A percentile compares a stretch with the other conserved stretches of the same genome.
phyloP scores from a whole-genome alignment of 2,329 filamentous ascomycete genomes.

The Emmonsia crescens region DNA sequence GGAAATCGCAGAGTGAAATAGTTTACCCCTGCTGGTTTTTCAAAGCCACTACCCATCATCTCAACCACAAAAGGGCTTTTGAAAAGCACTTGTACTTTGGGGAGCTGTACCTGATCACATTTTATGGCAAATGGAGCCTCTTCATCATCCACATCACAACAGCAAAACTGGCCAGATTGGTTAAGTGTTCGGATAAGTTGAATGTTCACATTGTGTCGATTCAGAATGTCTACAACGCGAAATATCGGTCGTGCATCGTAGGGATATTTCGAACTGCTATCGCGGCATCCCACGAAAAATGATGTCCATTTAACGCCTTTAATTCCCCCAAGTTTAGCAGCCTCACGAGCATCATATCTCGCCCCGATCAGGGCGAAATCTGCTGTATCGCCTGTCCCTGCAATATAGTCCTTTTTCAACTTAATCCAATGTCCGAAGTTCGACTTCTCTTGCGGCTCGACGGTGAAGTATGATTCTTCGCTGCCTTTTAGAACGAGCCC shows the following conservation, averaged over 20 bases:
- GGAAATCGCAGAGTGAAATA: constrained; percentile 72
- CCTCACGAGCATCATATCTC: constrained; percentile 55
- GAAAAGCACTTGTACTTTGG: constrained; percentile 44
- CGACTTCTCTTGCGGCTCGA: constrained; percentile 27
- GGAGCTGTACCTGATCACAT: constrained; percentile 32
- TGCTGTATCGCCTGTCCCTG: constrained; percentile 65
- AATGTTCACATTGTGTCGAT: constrained; percentile 38
- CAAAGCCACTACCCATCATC: constrained; percentile 67
- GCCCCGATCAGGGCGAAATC: constrained; percentile 75
- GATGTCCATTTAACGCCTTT: constrained; percentile 60
- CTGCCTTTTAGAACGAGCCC: constrained; percentile 69
- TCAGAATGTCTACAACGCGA: constrained; percentile 54
- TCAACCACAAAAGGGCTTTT: constrained; percentile 65
- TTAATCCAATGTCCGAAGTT: constrained; percentile 55
- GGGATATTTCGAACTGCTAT: constrained; percentile 52
- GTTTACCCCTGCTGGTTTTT: constrained; percentile 55
- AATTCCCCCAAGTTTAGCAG: constrained; percentile 41
- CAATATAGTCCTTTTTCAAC: constrained; percentile 77
- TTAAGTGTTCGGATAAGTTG: constrained; percentile 43
- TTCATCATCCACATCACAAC: constrained; percentile 25
- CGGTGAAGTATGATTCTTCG: constrained; percentile 64
- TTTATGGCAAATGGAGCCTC: constrained; percentile 35
- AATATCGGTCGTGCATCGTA: constrained; percentile 48
- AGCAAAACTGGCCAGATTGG: constrained; percentile 37
- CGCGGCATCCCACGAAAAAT: constrained; percentile 67